Base-by-base conservation (phyloP, 2,329 filamentous ascomycete genomes). In the Aspergillus neotritici region DNA sequence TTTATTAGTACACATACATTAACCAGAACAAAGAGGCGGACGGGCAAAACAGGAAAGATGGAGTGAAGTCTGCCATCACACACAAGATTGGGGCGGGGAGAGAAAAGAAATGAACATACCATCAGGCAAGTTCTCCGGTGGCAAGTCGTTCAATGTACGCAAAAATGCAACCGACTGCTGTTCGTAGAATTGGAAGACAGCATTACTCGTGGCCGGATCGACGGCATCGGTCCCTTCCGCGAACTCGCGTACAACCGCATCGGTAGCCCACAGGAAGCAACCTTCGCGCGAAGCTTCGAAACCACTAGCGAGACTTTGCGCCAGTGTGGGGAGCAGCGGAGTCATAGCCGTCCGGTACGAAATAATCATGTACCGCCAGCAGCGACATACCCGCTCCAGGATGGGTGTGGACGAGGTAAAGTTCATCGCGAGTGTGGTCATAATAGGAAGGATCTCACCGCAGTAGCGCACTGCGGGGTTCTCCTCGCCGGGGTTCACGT, bases 241-340 rank as follows among this genome's bases (percentile, higher is more conserved):
- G 62, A 97, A 98, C 65, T 98, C 93, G 46, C 93, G 85, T 25
- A 98, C 78, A 50, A 98, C 94, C 7, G 91, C 88, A 52, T 90
- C 87, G 2, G 91, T 96, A 1, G 93, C 91, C 93, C 93, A 98
- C n/a, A 98, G 75, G 76, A 98, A 98, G 64, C 91, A 96, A 10
- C 93, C 93, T 67, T 98, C 91, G 48, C 83, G 80, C 9, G 91
- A 96, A 13, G 79, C 77, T 43, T 85, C 78, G 63, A 98, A 98
- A 4, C 91, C 90, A 50, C 77, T 78, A 1, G 87, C 87, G 44
- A 98, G 78, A 66, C 91, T 94, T 56, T 91, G 86, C 13, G 93
- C 94, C 68, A 98, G 82, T 14, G 82, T 78, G 1, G 86, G 86
- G 34, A 98, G 76, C 35, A 98, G 71, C 16, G 91, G 89, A 11